Evolutionary conservation across 202 grass and related monocot species (phyloP).

Genomic region (Musa balbisiana): DNA sequence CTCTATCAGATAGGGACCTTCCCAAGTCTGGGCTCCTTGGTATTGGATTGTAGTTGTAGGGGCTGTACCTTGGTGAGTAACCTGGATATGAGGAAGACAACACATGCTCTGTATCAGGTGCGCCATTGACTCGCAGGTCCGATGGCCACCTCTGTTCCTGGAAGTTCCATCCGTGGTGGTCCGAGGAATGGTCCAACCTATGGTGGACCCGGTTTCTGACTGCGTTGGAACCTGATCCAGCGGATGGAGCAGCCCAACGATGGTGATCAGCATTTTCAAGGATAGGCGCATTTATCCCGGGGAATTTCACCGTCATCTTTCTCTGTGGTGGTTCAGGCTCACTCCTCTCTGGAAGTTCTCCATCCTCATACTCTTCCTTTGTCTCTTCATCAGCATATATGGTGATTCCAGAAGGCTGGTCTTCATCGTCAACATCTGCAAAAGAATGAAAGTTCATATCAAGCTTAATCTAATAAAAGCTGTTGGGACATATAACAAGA

Average conservation of each 20-base stretch:
- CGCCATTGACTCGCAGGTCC: conserved; percentile 34
- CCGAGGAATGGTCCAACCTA: conserved; percentile 19
- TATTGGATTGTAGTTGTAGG: conserved; percentile 28
- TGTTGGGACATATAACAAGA: too few species aligned
- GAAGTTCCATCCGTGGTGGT: conserved; percentile 6
- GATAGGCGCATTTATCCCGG: conserved; percentile 80
- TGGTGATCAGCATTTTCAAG: conserved; percentile 68
- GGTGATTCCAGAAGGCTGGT: conserved; percentile 82
- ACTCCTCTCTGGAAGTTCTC: conserved; percentile 56
- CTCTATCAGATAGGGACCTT: conserved; percentile 38
- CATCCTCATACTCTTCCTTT: conserved; percentile 61
- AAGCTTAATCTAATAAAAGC: neutral
- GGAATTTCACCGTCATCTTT: conserved; percentile 75
- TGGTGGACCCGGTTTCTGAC: neutral
- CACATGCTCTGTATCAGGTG: conserved; percentile 27
- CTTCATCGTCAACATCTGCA: conserved; percentile 67
- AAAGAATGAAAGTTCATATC: neutral
- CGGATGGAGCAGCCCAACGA: conserved; percentile 48
- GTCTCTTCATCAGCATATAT: conserved; percentile 64
- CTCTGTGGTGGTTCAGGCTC: conserved; percentile 32
- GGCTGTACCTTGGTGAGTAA: conserved; percentile 44
- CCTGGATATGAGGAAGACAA: neutral
- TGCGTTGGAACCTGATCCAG: conserved; percentile 20
- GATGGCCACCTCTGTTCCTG: conserved; percentile 14
- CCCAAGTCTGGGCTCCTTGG: conserved; percentile 23